Percentiles rank a stretch among this genome's conserved stretches.
phyloP scores from a whole-genome alignment of 768 basidiomycete species.

The Coprinellus micaceus region DNA sequence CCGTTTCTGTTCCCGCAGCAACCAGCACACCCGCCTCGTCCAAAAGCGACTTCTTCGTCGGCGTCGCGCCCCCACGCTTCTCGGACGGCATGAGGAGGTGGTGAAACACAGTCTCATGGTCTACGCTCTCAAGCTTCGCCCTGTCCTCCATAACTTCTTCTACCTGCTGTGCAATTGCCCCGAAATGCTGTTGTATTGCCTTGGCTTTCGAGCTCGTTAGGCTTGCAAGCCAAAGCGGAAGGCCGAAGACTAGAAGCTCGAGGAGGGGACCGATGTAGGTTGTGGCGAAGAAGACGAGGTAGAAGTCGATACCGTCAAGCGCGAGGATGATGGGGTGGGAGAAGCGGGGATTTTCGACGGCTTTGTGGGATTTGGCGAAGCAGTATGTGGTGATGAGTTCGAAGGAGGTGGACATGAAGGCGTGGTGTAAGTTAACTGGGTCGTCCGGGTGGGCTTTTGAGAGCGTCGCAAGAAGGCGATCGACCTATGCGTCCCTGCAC shows the following conservation, averaged over 20 bases:
- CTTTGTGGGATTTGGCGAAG: constrained; percentile 24
- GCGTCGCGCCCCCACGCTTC: not conserved
- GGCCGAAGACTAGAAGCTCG: constrained; percentile 9
- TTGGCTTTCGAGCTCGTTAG: constrained; percentile 1
- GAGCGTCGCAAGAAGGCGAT: constrained; percentile 19
- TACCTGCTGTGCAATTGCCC: constrained; percentile 17
- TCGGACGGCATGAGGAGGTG: constrained; percentile 19
- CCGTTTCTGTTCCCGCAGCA: constrained; percentile 41
- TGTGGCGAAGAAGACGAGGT: constrained; percentile 9
- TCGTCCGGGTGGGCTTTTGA: not conserved
- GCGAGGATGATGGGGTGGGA: constrained; percentile 20
- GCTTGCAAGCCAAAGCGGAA: constrained; percentile 17
- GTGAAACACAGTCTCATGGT: constrained; percentile 36
- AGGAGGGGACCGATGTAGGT: constrained; percentile 22
- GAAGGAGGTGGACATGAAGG: constrained; percentile 23
- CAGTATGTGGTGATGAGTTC: constrained; percentile 31
- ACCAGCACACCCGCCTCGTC: not conserved
- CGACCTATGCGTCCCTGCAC: no score
- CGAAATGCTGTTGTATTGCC: not conserved
- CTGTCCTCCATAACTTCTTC: constrained; percentile 24
- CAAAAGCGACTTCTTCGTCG: constrained; percentile 1
- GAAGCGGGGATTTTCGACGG: constrained; percentile 22
- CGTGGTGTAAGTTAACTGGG: constrained; percentile 22
- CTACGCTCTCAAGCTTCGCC: constrained; percentile 16
- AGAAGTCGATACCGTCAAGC: constrained; percentile 12